Base-by-base conservation (phyloP, 2,329 filamentous ascomycete genomes). In the Fusarium sacchari region DNA sequence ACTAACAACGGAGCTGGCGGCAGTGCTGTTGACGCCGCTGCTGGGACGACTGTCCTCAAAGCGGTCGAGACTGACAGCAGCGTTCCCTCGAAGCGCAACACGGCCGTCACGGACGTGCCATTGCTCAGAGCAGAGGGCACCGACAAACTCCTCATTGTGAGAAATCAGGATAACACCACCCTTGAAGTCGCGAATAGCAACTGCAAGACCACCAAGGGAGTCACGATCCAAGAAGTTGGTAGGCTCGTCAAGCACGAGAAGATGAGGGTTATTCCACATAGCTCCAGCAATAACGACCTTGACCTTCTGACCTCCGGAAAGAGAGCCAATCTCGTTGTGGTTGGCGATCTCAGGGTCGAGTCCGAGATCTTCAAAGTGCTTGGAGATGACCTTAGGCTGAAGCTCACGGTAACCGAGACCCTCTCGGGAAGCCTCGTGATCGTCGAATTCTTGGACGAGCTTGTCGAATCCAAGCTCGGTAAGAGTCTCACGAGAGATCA, bases 151-250 rank as follows among this genome's bases (percentile, higher is more conserved):
- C 81, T 98, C 95, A 89, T 99, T 98, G 86, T 99, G 96, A 71
- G 95, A 98, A 84, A 99, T 99, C 92, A 99, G 97, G 74, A 99
- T 95, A 5, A 99, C 96, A 83, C 96, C 96, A 76, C 96, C 96
- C 87, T 95, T 97, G 90, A 97, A 99, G 81, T 98, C 96, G 77
- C 95, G 94, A 79, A 99, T 98, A 75, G 96, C 96, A 44, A 97
- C 95, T n/a, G 96, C 95, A 62, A 99, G 90, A 83, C 96, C 96
- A 80, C 96, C 97, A 24, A 99, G 92, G 22, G 95, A 97, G 85
- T 99, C 96, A 78, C 96, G 95, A 81, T 99, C 96, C 87, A 99
- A 91, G 89, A 98, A 99, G 87, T 99, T 99, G 82, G 96, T 98
- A 66, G 96, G 96, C 85, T 99, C 96, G 88, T 99, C 96, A 30